These are phyloP conservation scores for Rhodamnia rubescens DNA, from an alignment of 345 rosid species.

Conservation along the genomic window DNA sequence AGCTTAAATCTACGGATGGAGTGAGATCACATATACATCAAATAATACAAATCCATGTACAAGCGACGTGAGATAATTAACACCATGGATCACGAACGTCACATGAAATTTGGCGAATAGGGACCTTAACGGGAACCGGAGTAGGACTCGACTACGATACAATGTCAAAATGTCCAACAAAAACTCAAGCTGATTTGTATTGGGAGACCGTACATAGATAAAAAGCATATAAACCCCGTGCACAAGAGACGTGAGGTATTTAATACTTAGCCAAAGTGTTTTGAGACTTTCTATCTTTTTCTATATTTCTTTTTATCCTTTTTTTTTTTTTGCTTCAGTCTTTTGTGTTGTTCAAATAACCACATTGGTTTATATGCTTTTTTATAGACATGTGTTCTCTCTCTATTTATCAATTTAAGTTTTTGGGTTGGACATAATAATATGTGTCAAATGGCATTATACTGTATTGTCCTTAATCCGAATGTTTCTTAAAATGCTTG, in stretches of 20 bases:
- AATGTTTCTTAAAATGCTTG: neutral
- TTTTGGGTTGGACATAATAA: neutral
- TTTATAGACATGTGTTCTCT: neutral
- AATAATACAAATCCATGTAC: neutral
- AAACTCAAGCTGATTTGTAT: neutral
- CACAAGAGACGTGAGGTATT: neutral
- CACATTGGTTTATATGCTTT: neutral
- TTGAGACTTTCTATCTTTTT: neutral
- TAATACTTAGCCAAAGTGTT: neutral
- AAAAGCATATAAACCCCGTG: neutral
- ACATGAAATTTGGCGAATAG: neutral
- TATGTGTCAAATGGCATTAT: neutral
- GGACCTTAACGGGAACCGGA: no score
- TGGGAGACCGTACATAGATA: neutral
- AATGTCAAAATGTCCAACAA: neutral
- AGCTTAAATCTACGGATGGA: no score
- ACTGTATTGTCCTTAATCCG: neutral
- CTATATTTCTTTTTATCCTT: neutral
- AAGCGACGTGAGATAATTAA: neutral
- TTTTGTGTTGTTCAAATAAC: neutral
- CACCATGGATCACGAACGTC: neutral
- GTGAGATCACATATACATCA: neutral
- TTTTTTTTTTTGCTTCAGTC: neutral
- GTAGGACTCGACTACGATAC: no score
- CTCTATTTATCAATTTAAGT: neutral